Conservation (phyloP, 768 basidiomycete genomes). For the Galerina sulciceps region DNA sequence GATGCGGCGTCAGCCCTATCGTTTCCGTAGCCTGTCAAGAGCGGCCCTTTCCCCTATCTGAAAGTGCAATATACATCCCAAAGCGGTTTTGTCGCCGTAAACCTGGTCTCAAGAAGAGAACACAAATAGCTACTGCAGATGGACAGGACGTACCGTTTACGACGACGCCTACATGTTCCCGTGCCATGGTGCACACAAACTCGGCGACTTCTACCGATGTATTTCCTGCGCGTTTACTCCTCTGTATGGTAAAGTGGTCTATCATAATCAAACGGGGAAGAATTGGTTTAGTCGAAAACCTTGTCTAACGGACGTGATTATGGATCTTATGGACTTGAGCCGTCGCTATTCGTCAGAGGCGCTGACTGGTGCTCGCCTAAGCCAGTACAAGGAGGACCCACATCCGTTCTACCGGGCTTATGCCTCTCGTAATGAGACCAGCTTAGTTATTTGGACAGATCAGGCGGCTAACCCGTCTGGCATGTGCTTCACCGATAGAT, state of each 20-base stretch:
- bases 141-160: neutral
- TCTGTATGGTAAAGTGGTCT: slow-evolving; percentile 8
- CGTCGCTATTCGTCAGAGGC: slow-evolving; percentile 30
- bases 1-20: slow-evolving; percentile 15
- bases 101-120: slow-evolving; percentile 1
- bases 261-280: slow-evolving; percentile 20
- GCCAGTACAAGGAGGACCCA: slow-evolving; percentile 14
- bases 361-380: slow-evolving; percentile 9
- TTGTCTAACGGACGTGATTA: slow-evolving; percentile 52
- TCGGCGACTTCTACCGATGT: slow-evolving; percentile 12
- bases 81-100: slow-evolving; percentile 7
- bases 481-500: slow-evolving; percentile 1
- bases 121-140: slow-evolving; percentile 9
- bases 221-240: slow-evolving; percentile 7
- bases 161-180: slow-evolving; percentile 10
- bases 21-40: slow-evolving; percentile 7
- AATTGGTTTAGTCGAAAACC: slow-evolving; percentile 33
- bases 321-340: slow-evolving; percentile 41
- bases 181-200: slow-evolving; percentile 3
- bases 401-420: slow-evolving; percentile 21
- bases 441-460: slow-evolving; percentile 38
- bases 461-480: slow-evolving; percentile 32
- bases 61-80: slow-evolving; percentile 1
- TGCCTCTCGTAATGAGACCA: slow-evolving; percentile 30
- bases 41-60: slow-evolving; percentile 10